phyloP scores from a whole-genome alignment of 345 rosid genomes.

The Citropsis articulata region DNA sequence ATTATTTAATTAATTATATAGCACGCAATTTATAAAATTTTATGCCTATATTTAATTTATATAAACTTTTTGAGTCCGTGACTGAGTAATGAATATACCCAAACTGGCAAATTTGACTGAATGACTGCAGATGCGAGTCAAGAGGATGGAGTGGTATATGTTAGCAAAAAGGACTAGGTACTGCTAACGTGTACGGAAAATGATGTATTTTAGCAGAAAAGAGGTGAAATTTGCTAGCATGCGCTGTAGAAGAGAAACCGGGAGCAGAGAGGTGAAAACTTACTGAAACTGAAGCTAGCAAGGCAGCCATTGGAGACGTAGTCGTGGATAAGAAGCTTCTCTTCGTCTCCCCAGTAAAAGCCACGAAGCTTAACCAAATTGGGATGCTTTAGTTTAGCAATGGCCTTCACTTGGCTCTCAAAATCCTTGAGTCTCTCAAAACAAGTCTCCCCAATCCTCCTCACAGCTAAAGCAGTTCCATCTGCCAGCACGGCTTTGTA shows the following conservation, averaged over 20 bases:
- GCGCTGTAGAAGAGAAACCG: neutral
- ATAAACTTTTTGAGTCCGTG: too few relatives aligned
- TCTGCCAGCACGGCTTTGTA: slow-evolving; percentile 80
- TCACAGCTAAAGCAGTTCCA: slow-evolving; percentile 70
- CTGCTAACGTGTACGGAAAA: neutral
- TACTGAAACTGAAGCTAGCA: slow-evolving; percentile 48
- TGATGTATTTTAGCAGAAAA: slow-evolving; percentile 15
- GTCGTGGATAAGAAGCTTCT: slow-evolving; percentile 84
- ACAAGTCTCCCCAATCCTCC: slow-evolving; percentile 79
- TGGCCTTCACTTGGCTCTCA: slow-evolving; percentile 57
- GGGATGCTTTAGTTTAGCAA: slow-evolving; percentile 71
- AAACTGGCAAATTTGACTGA: neutral
- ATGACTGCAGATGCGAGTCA: neutral
- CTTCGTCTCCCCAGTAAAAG: slow-evolving; percentile 80
- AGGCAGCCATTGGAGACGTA: slow-evolving; percentile 77
- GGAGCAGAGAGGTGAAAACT: slow-evolving; percentile 21
- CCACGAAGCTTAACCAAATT: slow-evolving; percentile 73
- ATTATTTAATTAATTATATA: too few relatives aligned
- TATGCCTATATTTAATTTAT: neutral
- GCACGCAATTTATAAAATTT: too few relatives aligned
- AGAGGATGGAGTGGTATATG: neutral
- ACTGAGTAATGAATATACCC: too few relatives aligned
- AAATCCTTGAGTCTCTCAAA: slow-evolving; percentile 58
- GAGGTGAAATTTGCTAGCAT: slow-evolving; percentile 1
- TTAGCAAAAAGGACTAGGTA: neutral